A percentile compares a stretch with the other conserved stretches of the same genome.
phyloP scores from a whole-genome alignment of 345 rosid genomes.

The Linum trigynum region DNA sequence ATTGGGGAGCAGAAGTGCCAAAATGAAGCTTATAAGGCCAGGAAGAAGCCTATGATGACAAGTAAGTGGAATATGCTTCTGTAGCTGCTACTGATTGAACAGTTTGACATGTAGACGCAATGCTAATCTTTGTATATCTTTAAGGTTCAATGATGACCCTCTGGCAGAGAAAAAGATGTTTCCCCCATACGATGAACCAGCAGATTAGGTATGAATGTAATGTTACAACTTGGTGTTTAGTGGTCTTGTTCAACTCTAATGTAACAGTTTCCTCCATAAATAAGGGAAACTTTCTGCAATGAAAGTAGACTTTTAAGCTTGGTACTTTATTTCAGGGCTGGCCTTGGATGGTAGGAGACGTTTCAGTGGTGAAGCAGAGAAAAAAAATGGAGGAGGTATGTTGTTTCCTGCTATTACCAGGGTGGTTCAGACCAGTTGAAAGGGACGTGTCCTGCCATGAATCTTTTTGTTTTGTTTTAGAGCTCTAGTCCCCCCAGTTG shows the following conservation, averaged over 20 bases:
- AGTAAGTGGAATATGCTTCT: constrained; percentile 36
- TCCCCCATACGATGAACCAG: constrained; percentile 83
- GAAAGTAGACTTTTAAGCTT: background rate
- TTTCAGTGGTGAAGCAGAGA: constrained; percentile 87
- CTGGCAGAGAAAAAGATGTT: constrained; percentile 66
- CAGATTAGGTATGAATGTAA: constrained; percentile 47
- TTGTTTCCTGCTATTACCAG: constrained; percentile 3
- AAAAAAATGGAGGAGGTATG: constrained; percentile 82
- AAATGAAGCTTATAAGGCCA: constrained; percentile 76
- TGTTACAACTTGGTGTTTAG: no score
- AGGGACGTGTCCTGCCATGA: background rate
- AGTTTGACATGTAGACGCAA: background rate
- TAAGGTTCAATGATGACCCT: constrained; percentile 81
- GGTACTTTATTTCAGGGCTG: constrained; percentile 42
- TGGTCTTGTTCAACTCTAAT: no score
- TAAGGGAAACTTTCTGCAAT: background rate
- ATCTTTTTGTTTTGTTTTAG: background rate
- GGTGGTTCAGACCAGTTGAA: background rate
- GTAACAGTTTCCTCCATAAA: no score
- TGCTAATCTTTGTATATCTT: constrained; percentile 11
- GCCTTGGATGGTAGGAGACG: constrained; percentile 73
- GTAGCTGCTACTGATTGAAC: background rate
- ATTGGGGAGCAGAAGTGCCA: constrained; percentile 95
- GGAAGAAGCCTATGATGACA: constrained; percentile 83
- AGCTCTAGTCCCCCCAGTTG: constrained; percentile 40